These are phyloP conservation scores for Melampsora larici-populina DNA, from an alignment of 1,284 basidiomycete genomes.

Conservation along the genomic window DNA sequence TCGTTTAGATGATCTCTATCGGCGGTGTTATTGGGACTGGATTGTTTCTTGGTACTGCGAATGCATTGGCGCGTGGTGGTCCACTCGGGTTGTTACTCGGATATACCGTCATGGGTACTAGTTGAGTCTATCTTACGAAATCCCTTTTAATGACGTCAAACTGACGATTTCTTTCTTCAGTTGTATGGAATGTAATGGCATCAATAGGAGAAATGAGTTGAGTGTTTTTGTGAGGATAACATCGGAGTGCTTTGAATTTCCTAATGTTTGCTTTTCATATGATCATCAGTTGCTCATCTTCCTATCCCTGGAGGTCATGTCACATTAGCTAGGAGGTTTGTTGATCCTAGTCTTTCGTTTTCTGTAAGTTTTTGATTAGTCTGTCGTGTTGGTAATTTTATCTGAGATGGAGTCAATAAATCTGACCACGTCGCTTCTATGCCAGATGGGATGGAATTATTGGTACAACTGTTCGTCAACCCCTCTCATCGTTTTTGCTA, in stretches of 20 bases:
- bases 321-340: slow-evolving; percentile 71
- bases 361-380: slow-evolving; percentile 45
- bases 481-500: not conserved
- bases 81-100: slow-evolving; percentile 56
- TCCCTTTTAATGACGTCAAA: slow-evolving; percentile 54
- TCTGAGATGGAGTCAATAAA: slow-evolving; percentile 71
- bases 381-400: slow-evolving; percentile 55
- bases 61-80: slow-evolving; percentile 54
- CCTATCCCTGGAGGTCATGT: slow-evolving; percentile 68
- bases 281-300: slow-evolving; percentile 50
- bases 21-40: slow-evolving; percentile 44
- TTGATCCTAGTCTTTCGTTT: slow-evolving; percentile 68
- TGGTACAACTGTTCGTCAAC: slow-evolving; percentile 47
- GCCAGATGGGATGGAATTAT: slow-evolving; percentile 51
- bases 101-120: slow-evolving; percentile 47
- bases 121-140: slow-evolving; percentile 51
- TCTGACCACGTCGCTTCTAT: not conserved
- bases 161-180: slow-evolving; percentile 42
- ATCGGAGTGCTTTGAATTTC: slow-evolving; percentile 56
- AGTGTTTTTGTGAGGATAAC: slow-evolving; percentile 56
- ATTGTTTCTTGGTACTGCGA: slow-evolving; percentile 55
- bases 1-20: slow-evolving; percentile 32
- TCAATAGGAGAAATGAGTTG: slow-evolving; percentile 57
- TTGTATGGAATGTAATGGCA: slow-evolving; percentile 51
- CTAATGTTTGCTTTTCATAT: slow-evolving; percentile 62